These are phyloP conservation scores for Lepidopterella palustris DNA, from an alignment of 495 filamentous ascomycete genomes.

Conservation along the genomic window DNA sequence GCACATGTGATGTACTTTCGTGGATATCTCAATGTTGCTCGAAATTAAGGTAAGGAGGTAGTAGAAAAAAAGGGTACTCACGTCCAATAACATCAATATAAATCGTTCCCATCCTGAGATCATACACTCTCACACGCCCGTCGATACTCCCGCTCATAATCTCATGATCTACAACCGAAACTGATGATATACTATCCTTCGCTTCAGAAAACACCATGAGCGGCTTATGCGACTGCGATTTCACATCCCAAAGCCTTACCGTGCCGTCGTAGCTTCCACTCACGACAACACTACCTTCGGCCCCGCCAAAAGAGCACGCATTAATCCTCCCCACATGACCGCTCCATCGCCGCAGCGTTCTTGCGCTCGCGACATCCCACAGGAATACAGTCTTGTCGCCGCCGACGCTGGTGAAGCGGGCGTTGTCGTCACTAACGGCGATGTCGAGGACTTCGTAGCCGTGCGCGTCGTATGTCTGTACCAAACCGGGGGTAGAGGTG, in stretches of 20 bases:
- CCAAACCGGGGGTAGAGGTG: constrained; percentile 42
- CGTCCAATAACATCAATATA: constrained; percentile 66
- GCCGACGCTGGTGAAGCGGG: constrained; percentile 71
- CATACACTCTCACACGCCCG: constrained; percentile 75
- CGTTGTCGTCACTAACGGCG: constrained; percentile 67
- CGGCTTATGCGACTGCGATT: constrained; percentile 55
- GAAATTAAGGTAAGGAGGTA: too few species aligned
- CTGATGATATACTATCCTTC: constrained; percentile 61
- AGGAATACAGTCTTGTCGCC: constrained; percentile 86
- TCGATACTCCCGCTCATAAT: constrained; percentile 76
- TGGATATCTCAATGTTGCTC: too few species aligned
- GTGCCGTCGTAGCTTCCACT: constrained; percentile 74
- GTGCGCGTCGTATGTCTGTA: constrained; percentile 85
- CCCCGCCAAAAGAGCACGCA: constrained; percentile 66
- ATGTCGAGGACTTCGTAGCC: constrained; percentile 85
- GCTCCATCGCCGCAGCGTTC: constrained; percentile 65
- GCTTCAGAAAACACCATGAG: constrained; percentile 76
- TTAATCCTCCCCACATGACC: constrained; percentile 63
- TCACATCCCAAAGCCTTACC: constrained; percentile 80
- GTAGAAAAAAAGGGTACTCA: constrained; percentile 11
- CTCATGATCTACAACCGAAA: constrained; percentile 52
- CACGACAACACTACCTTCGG: constrained; percentile 61
- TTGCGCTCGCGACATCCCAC: constrained; percentile 82
- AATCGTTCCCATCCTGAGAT: constrained; percentile 72
- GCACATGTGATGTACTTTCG: too few species aligned